A percentile compares a stretch with the other conserved stretches of the same genome.
These are phyloP conservation scores for Neofusicoccum laricinum DNA, from an alignment of 2,329 filamentous ascomycete species.

Conservation along the genomic window DNA sequence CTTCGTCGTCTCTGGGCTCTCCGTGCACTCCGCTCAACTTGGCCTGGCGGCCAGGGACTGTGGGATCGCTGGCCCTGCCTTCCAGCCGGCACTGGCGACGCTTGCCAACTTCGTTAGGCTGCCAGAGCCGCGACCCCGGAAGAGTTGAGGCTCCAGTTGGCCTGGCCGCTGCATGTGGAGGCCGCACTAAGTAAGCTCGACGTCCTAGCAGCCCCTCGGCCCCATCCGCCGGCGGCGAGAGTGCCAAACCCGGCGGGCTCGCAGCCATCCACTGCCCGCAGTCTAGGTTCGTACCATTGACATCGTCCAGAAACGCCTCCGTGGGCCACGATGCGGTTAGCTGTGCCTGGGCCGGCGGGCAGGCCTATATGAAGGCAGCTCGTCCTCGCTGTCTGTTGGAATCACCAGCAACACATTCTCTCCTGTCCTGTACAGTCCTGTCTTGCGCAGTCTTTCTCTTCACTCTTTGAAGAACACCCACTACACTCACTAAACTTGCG, in stretches of 20 bases:
- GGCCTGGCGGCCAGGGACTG: too few relatives aligned
- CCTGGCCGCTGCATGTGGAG: background rate
- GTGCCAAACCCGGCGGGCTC: background rate
- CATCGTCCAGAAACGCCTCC: background rate
- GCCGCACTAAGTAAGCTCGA: background rate
- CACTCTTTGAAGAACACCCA: slow-evolving; percentile 4
- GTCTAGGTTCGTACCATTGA: background rate
- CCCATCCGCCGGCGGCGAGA: background rate
- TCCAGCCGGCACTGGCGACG: background rate
- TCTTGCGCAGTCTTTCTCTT: slow-evolving; percentile 1
- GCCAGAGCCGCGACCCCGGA: background rate
- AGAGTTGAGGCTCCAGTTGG: background rate
- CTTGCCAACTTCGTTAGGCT: background rate
- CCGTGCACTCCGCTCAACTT: background rate
- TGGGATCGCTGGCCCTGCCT: too few relatives aligned
- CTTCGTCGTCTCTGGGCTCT: background rate
- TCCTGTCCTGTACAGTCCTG: background rate
- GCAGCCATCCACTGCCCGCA: background rate
- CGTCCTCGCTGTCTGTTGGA: background rate
- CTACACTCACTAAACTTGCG: background rate
- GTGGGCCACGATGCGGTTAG: background rate
- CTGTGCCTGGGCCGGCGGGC: background rate
- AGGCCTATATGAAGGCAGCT: slow-evolving; percentile 1
- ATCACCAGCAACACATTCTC: slow-evolving; percentile 1
- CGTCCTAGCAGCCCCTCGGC: background rate